Evolutionary conservation across 805 yeast genomes (phyloP), one percentile per base, ranked within the genome.

Genomic region (Barnettozyma salicaria): DNA sequence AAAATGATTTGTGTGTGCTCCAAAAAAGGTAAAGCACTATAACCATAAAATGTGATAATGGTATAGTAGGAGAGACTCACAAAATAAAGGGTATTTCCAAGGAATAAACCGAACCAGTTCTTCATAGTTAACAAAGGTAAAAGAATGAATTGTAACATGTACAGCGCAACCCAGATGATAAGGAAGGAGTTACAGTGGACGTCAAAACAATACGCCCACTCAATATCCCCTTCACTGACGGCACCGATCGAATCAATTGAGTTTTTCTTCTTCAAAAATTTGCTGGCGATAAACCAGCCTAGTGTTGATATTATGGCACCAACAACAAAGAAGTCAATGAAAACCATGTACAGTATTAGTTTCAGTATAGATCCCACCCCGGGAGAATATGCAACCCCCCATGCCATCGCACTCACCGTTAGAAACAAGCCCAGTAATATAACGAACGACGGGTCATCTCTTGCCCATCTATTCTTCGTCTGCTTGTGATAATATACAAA

Each of bases 201-300:
- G 53, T 88, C 97, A 56, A 89, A 89, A 63, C 96, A 87, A 56
- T 86, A 88, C 1, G 90, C 88, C 96, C 96, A 89, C 56, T 89
- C 96, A 37, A 86, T 63, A 27, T 67, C 62, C 19, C 61, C 66
- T 22, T 63, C 67, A n/a, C 49, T 35, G 10, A 50, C 45, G 10
- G 52, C 55, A 21, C 57, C 59, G 4, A 61, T 58, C 9, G 50
- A 44, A 9, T 49, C 50, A 22, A 26, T 23, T 7, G 53, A 42
- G 11, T 48, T 50, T 42, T 53, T 48, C 47, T 65, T 64, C 45
- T 72, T 74, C 47, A 85, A 68, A 39, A 85, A 69, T 47, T 70
- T 71, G 52, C 82, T 82, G 21, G 87, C 77, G 26, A 84, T 50
- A 12, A 76, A 45, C 94, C 95, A 89, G 16, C 80, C 76, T 11